Evolutionary conservation across 208 protist species (phyloP).

Genomic region (Leishmania martiniquensis): DNA sequence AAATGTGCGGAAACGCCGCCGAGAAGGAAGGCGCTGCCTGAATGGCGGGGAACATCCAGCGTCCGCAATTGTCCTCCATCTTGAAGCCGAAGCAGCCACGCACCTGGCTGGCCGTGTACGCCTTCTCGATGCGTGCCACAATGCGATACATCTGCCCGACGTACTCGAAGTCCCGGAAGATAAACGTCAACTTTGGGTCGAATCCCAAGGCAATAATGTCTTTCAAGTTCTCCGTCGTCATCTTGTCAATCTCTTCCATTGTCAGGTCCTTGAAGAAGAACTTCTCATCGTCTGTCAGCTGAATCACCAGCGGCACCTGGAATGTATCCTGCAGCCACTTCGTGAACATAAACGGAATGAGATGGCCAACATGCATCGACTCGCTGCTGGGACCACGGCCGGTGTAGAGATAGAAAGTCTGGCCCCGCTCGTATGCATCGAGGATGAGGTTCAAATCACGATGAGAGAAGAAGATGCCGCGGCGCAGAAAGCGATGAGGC

Average conservation of each 20-base stretch:
- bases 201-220: constrained; percentile 99
- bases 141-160: constrained; percentile 96
- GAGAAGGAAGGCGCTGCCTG: constrained; percentile 98
- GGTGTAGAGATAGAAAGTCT: constrained; percentile 99
- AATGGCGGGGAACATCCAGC: constrained; percentile 98
- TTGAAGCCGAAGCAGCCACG: constrained; percentile 97
- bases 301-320: constrained; percentile 98
- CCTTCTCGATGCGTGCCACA: constrained; percentile 95
- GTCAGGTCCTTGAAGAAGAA: constrained; percentile 98
- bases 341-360: constrained; percentile 99
- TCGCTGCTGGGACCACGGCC: constrained; percentile 98
- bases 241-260: constrained; percentile 93
- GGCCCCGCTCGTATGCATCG: constrained; percentile 95
- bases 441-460: constrained; percentile 98
- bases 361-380: constrained; percentile 99
- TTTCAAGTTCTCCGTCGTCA: constrained; percentile 97
- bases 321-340: constrained; percentile 99
- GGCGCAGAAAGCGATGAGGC: constrained; percentile 90
- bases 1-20: constrained; percentile 97
- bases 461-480: constrained; percentile 99
- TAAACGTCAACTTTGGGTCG: constrained; percentile 99
- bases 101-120: constrained; percentile 95
- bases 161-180: constrained; percentile 99
- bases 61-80: constrained; percentile 96
- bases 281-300: constrained; percentile 99